Evolutionary conservation across 371 early-diverging fungal species (phyloP), one percentile per base, ranked within the genome.

Genomic region (Amoeboaphelidium protococcarum): DNA sequence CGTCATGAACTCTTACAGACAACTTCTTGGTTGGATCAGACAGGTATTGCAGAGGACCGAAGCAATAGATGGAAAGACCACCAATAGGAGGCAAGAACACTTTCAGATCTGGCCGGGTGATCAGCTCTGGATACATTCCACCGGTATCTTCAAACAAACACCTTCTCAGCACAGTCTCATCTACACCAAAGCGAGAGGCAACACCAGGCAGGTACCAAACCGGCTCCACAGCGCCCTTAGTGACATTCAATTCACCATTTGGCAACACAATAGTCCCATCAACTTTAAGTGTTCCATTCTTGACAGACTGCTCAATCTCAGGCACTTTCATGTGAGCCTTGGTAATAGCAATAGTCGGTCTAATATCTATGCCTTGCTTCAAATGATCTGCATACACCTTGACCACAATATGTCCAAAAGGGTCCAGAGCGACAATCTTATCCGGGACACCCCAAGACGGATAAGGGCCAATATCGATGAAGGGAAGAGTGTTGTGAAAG

Each of bases 141-240:
- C 91, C 83, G 0, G 74, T 75, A 45, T 69, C 67, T 47, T 65
- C 64, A 37, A 89, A 90, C 19, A 91, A 59, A 0, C 80, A 79
- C 1, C 89, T 72, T 25, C 92, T 72, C 50, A 91, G 61, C 2
- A 72, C 58, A 1, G 75, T 68, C 58, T 91, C 92, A 23, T 76
- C 78, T 47, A 86, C 85, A 13, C 78, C 76, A 56, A 91, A 82
- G 16, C 90, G 70, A 43, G 72, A 65, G 23, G 92, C 90, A 0
- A 91, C 82, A 1, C 92, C 92, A 2, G 90, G 90, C 3, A 91
- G 63, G 50, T 75, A 77, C 92, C 92, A 91, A 3, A 91, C 92
- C n/a, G 92, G 92, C 53, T 91, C 92, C 10, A 86, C 72, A 3
- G 92, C 92, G 16, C 83, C 92, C 59, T 90, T 90, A 53, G 74